Base-by-base conservation (phyloP, 2,329 filamentous ascomycete genomes). In the Pochonia chlamydosporia region DNA sequence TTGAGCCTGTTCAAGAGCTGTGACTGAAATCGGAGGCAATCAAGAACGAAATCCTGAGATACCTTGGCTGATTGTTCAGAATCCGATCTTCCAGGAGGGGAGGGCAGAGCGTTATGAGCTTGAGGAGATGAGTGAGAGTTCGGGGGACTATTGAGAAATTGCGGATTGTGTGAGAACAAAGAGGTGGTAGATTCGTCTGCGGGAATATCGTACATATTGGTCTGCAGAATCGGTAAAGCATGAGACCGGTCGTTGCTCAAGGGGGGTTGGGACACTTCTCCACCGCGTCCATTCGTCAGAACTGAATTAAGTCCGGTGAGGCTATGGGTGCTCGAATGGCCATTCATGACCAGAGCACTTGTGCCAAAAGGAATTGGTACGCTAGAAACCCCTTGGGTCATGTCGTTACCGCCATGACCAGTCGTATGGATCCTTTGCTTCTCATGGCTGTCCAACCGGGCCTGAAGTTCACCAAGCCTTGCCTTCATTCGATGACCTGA, bases 401-500 rank as follows among this genome's bases (percentile, higher is more conserved):
- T 20, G 10, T 45, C 36, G 16, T 25, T 16, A 16, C 30, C 28
- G 28, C 37, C n/a, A 18, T 31, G 26, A 16, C 41, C 31, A 10
- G 41, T 21, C 31, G 51, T 44, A 26, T 56, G 50, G 7, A 20
- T 21, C 2, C 52, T 45, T 8, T 47, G 49, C 8, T 49, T 50
- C 44, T 63, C 60, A 44, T 60, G 59, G 41, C 49, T 56, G 35
- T 63, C 59, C 16, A 63, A 53, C 37, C 56, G 52, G 10, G 60
- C 60, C 35, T 63, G 59, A 5, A 63, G 56, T 39, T 63, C 57
- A 21, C 58, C 59, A 30, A 63, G 55, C 16, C 57, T 53, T 20
- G 56, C 59, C 48, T 63, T 63, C 60, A 63, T 61, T 14, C 61
- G 60, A 37, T 63, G 56, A 31, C 61, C 61, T 63, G 25, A 3